A percentile compares a stretch with the other conserved stretches of the same genome.
Evolutionary conservation across 108 stramenopile species (phyloP).

Genomic region (Nannochloropsis salina): DNA sequence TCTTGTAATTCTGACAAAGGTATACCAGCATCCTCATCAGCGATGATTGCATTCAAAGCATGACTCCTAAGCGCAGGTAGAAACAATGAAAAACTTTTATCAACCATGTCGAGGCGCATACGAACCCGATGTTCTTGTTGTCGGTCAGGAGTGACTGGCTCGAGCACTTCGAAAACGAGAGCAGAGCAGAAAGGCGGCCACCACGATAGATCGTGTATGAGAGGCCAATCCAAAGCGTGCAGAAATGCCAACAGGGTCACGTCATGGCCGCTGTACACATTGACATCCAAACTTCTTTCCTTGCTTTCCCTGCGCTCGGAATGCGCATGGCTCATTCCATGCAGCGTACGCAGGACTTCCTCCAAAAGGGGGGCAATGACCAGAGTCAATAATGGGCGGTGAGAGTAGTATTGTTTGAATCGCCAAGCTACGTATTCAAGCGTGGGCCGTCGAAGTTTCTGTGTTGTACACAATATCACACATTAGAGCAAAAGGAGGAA

Average conservation of each 20-base stretch:
- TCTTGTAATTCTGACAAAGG: neutral
- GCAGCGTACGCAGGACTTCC: neutral
- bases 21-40: neutral
- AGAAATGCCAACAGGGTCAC: conserved; percentile 1
- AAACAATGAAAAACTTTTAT: neutral
- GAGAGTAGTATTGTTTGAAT: neutral
- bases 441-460: neutral
- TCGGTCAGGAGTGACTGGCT: neutral
- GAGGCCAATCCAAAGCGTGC: neutral
- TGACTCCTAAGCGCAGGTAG: neutral
- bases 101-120: neutral
- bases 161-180: neutral
- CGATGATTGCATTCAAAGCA: neutral
- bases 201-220: neutral
- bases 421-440: neutral
- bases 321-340: neutral
- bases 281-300: neutral
- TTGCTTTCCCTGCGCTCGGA: too few species aligned
- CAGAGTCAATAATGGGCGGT: neutral
- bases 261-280: neutral
- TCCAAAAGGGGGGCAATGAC: neutral
- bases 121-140: neutral
- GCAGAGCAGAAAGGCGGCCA: neutral
- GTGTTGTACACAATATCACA: neutral
- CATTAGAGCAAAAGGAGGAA: too few species aligned